Base-by-base conservation (phyloP, 2,329 filamentous ascomycete genomes). In the Akanthomyces muscarius region DNA sequence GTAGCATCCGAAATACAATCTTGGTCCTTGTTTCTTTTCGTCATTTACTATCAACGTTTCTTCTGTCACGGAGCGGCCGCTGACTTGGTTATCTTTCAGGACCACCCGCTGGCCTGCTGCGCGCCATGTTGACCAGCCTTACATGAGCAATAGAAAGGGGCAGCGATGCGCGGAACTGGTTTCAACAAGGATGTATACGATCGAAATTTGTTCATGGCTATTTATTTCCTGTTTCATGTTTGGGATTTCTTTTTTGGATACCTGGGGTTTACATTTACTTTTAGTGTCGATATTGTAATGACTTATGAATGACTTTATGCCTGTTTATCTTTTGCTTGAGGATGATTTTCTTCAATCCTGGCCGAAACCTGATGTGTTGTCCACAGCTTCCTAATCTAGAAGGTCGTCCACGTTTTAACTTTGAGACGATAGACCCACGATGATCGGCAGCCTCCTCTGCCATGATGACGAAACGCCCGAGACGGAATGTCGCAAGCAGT, bases 81-180 rank as follows among this genome's bases (percentile, higher is more conserved):
- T 77, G 72, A 77, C 73, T 61, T 65, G 62, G 67, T 38, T 54
- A 58, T 63, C 48, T 63, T 67, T 25, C 74, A 90, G 88, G 83
- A 70, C 87, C 88, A 55, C 83, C 84, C 65, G 85, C 88, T 63
- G 80, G 77, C 63, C 75, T 90, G 66, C 75, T 91, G 73, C 85
- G 84, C 71, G 87, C 87, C 58, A 90, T 90, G 88, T 78, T 91
- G 75, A 83, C 83, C 60, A 90, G 88, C 59, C 76, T 91, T 67
- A 91, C 88, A 54, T 91, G 71, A 80, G 64, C 13, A 21, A 52
- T 60, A 60, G 47, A 60, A 60, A 2, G 42, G 25, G 14, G n/a
- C 16, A 45, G 33, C 25, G 16, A 54, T 54, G 11, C 18, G 30
- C 13, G 5, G 23, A 21, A 36, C 18, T 25, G 48, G 44, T 33